Base-by-base conservation (phyloP, 139 green algal genomes). In the Chlamydomonas incerta region DNA sequence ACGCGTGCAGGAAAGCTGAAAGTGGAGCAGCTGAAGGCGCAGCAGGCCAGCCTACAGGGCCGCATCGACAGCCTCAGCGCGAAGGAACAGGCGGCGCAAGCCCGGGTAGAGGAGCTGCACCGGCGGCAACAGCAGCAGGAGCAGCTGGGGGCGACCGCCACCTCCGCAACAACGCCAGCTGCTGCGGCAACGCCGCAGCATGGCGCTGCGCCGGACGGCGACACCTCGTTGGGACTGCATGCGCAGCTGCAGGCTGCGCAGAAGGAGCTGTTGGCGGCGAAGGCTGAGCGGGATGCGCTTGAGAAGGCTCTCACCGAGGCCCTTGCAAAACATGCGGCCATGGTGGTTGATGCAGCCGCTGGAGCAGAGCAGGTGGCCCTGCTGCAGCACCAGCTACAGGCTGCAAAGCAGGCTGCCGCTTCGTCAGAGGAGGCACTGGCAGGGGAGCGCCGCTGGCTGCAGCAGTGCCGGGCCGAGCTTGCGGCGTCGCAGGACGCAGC, bases 1-100 rank as follows among this genome's bases (percentile, higher is more conserved):
- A 37, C 10, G 6, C 13, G 17, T 23, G 52, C 63, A 77, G 83
- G 58, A 10, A 74, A 88, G 74, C 24, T 33, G 31, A 74, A 75
- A 37, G 28, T 88, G 17, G 73, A 81, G 71, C 34, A 67, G 31
- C 74, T 88, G 17, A 57, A 81, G n/a, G 63, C n/a, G 23, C 82
- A 87, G 46, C 35, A 74, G 41, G 47, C 37, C 46, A n/a, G 68
- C 10, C 47, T 87, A 2, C 58, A 87, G 35, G 69, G 24, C 6
- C 65, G 47, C 34, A 21, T 85, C 9, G 46, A 47, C 5, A 20
- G 3, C 37, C 47, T 85, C 3, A 11, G 20, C 0, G 47, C 31
- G 3, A 18, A 68, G 66, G 79, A 85, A 47, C 47, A 68, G 33
- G 55, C 60, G 11, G 72, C 41, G 4, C 52, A 29, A 5, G 35